A percentile compares a stretch with the other conserved stretches of the same genome.
phyloP scores from a whole-genome alignment of 352 stramenopile genomes.

The Saprolegnia parasitica region DNA sequence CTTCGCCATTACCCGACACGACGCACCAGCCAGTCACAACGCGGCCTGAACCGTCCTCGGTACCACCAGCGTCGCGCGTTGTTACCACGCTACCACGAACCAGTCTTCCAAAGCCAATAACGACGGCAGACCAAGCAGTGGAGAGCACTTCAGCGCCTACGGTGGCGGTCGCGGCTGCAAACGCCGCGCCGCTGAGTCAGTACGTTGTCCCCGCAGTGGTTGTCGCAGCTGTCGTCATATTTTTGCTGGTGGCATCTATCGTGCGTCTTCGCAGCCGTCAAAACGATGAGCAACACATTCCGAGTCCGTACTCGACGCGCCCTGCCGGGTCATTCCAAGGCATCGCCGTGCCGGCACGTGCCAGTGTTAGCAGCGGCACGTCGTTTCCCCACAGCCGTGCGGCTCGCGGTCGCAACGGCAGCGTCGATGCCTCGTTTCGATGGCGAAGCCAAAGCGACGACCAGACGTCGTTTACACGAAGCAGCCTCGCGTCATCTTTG shows the following conservation, averaged over 20 bases:
- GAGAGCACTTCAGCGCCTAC: not conserved
- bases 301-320: not conserved
- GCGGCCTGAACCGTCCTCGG: not conserved
- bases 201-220: conserved; percentile 9
- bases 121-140: not conserved
- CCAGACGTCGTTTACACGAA: not conserved
- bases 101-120: not conserved
- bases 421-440: not conserved
- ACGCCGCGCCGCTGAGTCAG: not conserved
- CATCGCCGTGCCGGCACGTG: not conserved
- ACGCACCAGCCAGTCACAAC: not conserved
- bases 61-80: not conserved
- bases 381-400: not conserved
- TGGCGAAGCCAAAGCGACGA: not conserved
- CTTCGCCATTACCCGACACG: not conserved
- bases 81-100: not conserved
- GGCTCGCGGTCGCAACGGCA: not conserved
- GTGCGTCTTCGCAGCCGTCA: not conserved
- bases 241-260: not conserved
- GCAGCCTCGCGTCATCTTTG: not conserved
- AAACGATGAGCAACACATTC: not conserved
- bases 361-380: not conserved
- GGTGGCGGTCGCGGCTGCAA: not conserved
- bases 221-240: not conserved
- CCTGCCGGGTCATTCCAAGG: not conserved